phyloP scores from a whole-genome alignment of 129 eudicot genomes.

The Chrysanthemum seticuspe region DNA sequence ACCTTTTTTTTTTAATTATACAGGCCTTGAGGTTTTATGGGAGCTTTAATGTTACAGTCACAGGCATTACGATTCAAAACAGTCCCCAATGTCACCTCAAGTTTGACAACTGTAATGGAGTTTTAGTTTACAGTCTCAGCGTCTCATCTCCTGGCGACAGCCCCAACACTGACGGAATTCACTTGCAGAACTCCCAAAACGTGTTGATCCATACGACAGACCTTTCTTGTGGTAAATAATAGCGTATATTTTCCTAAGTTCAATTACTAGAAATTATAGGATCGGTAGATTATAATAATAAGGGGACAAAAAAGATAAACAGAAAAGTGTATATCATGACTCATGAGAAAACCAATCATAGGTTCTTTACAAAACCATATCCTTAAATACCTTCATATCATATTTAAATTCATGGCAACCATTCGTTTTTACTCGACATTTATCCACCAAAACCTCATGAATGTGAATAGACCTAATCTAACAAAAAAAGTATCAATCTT shows the following conservation, averaged over 20 bases:
- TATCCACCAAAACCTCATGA: constrained; percentile 28
- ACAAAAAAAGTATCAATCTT: constrained; percentile 17
- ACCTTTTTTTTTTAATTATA: constrained; percentile 10
- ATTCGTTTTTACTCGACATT: constrained; percentile 20
- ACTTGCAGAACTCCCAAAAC: constrained; percentile 82
- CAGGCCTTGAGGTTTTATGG: constrained; percentile 96
- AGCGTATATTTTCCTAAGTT: not conserved
- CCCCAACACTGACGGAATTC: constrained; percentile 96
- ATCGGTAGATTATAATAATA: not conserved
- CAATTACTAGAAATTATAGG: not conserved
- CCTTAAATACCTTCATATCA: constrained; percentile 4
- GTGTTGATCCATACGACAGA: constrained; percentile 62
- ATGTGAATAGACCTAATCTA: constrained; percentile 18
- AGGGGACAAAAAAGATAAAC: not conserved
- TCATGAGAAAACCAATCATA: constrained; percentile 26
- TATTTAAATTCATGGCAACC: constrained; percentile 25
- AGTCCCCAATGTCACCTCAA: constrained; percentile 91
- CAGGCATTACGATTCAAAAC: constrained; percentile 85
- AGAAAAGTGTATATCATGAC: not conserved
- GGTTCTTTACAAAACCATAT: constrained; percentile 20
- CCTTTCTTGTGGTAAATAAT: constrained; percentile 77
- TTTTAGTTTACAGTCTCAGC: constrained; percentile 51
- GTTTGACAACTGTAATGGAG: constrained; percentile 83
- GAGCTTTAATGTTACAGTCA: constrained; percentile 88
- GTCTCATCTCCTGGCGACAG: constrained; percentile 88